These are phyloP conservation scores for Rhodotorula graminis DNA, from an alignment of 768 basidiomycete species.

Conservation along the genomic window DNA sequence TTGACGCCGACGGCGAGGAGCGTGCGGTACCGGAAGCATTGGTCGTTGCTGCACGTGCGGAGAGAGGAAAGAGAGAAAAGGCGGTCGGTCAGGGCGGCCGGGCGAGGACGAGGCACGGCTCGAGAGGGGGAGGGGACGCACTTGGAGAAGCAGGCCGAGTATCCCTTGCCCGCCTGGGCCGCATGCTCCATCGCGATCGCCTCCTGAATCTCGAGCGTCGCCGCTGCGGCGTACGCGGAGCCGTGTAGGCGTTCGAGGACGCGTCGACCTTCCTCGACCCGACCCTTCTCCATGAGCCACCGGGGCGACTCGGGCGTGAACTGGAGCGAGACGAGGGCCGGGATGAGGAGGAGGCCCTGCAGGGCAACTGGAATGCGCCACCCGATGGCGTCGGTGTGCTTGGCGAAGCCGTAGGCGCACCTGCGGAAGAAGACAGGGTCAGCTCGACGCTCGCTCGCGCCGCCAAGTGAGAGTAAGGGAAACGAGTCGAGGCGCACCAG, in stretches of 20 bases:
- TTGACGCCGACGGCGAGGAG: conserved; percentile 37
- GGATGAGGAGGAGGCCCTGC: conserved; percentile 35
- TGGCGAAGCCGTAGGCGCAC: conserved; percentile 13
- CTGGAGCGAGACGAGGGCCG: conserved; percentile 37
- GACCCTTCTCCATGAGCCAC: conserved; percentile 38
- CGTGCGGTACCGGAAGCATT: conserved; percentile 43
- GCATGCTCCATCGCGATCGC: conserved; percentile 39
- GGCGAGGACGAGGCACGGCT: too few relatives aligned
- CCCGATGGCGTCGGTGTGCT: conserved; percentile 12
- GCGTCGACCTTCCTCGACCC: conserved; percentile 30
- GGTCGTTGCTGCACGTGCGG: conserved; percentile 20
- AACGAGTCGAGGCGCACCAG: conserved; percentile 28
- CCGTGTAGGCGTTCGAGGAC: conserved; percentile 40
- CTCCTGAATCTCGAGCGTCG: conserved; percentile 38
- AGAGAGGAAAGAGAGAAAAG: too few relatives aligned
- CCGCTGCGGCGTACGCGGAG: conserved; percentile 31
- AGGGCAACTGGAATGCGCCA: conserved; percentile 40
- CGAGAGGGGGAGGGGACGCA: too few relatives aligned
- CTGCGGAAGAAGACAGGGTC: too few relatives aligned
- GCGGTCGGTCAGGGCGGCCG: too few relatives aligned
- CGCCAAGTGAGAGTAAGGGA: too few relatives aligned
- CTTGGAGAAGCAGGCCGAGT: conserved; percentile 28
- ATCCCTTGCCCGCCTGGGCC: conserved; percentile 8
- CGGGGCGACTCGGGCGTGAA: conserved; percentile 42
- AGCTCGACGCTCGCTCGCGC: too few relatives aligned